phyloP scores from a whole-genome alignment of 2,329 filamentous ascomycete species.

The Aureobasidium pullulans region DNA sequence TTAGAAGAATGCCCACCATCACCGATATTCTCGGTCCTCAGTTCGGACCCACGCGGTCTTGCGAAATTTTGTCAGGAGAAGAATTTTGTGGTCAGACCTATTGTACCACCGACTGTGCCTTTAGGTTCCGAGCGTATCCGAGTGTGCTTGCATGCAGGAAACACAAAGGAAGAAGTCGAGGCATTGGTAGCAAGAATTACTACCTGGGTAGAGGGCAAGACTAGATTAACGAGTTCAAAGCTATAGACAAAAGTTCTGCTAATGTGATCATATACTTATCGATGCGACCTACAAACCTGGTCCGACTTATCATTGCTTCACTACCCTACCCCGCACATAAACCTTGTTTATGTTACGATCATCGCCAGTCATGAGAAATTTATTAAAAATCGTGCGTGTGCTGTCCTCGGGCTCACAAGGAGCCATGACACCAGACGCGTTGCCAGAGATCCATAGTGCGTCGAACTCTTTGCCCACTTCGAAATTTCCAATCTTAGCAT shows the following conservation, averaged over 20 bases:
- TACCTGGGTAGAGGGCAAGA: slow-evolving; percentile 36
- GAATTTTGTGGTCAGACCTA: slow-evolving; percentile 56
- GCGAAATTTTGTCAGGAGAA: slow-evolving; percentile 52
- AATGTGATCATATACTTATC: too few species aligned
- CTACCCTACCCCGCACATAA: neutral
- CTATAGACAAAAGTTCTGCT: neutral
- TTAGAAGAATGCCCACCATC: slow-evolving; percentile 40
- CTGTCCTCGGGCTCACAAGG: neutral
- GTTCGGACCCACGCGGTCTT: slow-evolving; percentile 49
- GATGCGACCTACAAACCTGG: too few species aligned
- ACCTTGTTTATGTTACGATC: neutral
- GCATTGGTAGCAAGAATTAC: slow-evolving; percentile 43
- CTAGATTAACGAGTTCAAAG: neutral
- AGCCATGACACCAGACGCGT: neutral
- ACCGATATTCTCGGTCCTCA: slow-evolving; percentile 59
- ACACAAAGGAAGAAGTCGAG: slow-evolving; percentile 51
- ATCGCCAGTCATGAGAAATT: neutral
- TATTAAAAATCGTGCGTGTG: neutral
- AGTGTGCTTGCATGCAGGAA: slow-evolving; percentile 61
- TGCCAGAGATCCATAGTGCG: slow-evolving; percentile 27
- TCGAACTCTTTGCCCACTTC: slow-evolving; percentile 56
- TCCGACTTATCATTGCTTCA: neutral
- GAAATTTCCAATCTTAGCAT: slow-evolving; percentile 50
- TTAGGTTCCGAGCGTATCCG: slow-evolving; percentile 56
- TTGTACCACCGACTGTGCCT: slow-evolving; percentile 63